Conservation (phyloP, 192 early-diverging fungal genomes). For the Backusella liffmaniae region DNA sequence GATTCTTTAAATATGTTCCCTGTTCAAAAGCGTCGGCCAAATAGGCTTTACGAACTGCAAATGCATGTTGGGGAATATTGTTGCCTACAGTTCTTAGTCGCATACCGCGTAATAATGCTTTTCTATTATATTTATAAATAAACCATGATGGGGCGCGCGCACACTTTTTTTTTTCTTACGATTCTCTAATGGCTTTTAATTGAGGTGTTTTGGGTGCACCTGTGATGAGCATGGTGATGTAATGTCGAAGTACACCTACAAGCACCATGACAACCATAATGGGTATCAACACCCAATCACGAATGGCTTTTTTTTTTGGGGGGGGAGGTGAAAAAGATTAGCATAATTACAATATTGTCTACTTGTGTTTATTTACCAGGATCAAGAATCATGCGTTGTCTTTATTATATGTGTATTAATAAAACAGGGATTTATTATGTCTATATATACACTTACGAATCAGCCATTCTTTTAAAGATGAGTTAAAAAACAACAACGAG, state of each 20-base stretch:
- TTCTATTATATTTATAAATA: constrained; percentile 34
- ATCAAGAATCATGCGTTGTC: constrained; percentile 33
- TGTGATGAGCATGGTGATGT: constrained; percentile 87
- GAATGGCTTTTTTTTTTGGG: constrained; percentile 62
- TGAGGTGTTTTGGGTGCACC: constrained; percentile 78
- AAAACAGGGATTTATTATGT: background rate
- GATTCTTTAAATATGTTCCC: constrained; percentile 86
- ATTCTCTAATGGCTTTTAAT: constrained; percentile 80
- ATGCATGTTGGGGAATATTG: constrained; percentile 70
- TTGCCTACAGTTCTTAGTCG: constrained; percentile 66
- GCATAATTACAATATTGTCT: background rate
- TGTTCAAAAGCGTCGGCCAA: constrained; percentile 77
- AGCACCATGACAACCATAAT: constrained; percentile 98
- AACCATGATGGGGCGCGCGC: background rate
- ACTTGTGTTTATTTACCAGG: constrained; percentile 16
- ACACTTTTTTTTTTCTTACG: constrained; percentile 38
- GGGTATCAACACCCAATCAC: constrained; percentile 93
- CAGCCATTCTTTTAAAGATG: constrained; percentile 9
- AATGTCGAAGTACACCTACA: constrained; percentile 91
- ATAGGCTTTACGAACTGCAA: constrained; percentile 68
- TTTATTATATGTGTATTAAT: background rate
- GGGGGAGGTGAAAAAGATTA: background rate
- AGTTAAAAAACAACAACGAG: background rate
- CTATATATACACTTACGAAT: constrained; percentile 9
- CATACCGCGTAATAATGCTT: constrained; percentile 73